Evolutionary conservation across 306 rosid species (phyloP).

Genomic region (Carpinus viminea): DNA sequence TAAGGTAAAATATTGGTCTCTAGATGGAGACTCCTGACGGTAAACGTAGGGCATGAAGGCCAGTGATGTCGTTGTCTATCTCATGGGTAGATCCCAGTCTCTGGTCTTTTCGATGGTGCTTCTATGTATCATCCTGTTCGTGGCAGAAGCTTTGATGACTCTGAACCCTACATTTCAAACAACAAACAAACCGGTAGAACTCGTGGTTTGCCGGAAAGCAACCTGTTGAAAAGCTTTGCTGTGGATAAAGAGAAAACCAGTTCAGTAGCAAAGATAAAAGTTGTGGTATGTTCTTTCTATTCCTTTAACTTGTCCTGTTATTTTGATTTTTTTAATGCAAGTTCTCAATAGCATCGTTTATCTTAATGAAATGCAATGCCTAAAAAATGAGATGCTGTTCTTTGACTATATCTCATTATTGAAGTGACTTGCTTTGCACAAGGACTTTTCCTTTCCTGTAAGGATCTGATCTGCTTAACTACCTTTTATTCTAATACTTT

Average conservation of each 20-base stretch:
- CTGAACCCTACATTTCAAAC: slow-evolving; percentile 64
- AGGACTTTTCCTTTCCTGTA: slow-evolving; percentile 9
- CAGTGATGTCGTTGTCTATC: slow-evolving; percentile 29
- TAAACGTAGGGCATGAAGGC: too few relatives aligned
- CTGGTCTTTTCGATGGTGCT: slow-evolving; percentile 52
- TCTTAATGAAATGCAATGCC: slow-evolving; percentile 20
- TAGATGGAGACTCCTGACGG: not conserved
- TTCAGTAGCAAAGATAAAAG: slow-evolving; percentile 97
- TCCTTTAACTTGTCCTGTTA: not conserved
- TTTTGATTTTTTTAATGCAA: not conserved
- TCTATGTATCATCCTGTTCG: slow-evolving; percentile 45
- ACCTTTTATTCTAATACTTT: slow-evolving; percentile 12
- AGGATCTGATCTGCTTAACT: slow-evolving; percentile 12
- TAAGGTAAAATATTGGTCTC: not conserved
- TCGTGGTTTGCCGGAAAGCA: slow-evolving; percentile 69
- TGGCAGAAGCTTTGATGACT: slow-evolving; percentile 78
- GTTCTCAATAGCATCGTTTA: not conserved
- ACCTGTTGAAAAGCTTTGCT: slow-evolving; percentile 62
- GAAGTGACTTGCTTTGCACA: slow-evolving; percentile 12
- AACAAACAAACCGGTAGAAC: slow-evolving; percentile 63
- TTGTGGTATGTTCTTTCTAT: slow-evolving; percentile 76
- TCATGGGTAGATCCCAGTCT: slow-evolving; percentile 54
- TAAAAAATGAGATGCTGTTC: not conserved
- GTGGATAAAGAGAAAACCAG: slow-evolving; percentile 85
- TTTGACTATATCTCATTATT: slow-evolving; percentile 8